phyloP scores from a whole-genome alignment of 1,284 basidiomycete species.

The Puccinia polysora region DNA sequence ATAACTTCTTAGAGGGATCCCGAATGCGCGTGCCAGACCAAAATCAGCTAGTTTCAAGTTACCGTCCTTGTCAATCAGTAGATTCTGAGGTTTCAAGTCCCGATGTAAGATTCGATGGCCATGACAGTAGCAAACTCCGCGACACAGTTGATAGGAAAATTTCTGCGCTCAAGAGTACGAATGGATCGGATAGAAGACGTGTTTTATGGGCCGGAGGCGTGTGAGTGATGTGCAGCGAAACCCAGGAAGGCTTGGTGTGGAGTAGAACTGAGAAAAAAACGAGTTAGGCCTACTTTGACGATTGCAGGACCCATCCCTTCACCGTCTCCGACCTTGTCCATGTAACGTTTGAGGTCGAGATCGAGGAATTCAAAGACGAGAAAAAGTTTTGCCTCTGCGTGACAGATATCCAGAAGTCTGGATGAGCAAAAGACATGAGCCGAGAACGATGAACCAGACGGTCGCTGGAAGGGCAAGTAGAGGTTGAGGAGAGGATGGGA shows the following conservation, averaged over 20 bases:
- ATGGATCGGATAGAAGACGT: slow-evolving; percentile 52
- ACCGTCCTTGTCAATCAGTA: slow-evolving; percentile 82
- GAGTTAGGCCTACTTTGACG: slow-evolving; percentile 67
- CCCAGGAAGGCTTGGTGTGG: neutral
- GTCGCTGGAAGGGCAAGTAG: slow-evolving; percentile 4
- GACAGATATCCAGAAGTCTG: slow-evolving; percentile 91
- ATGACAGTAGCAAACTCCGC: slow-evolving; percentile 90
- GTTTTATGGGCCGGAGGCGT: slow-evolving; percentile 15
- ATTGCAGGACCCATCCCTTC: slow-evolving; percentile 66
- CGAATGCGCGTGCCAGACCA: slow-evolving; percentile 91
- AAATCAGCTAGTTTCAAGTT: slow-evolving; percentile 96
- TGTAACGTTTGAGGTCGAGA: slow-evolving; percentile 91
- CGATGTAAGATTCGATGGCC: slow-evolving; percentile 93
- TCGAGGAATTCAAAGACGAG: slow-evolving; percentile 95
- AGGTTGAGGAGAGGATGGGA: no score
- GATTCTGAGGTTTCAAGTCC: slow-evolving; percentile 95
- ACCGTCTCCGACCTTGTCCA: slow-evolving; percentile 63
- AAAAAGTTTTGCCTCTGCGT: slow-evolving; percentile 92
- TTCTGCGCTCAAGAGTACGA: slow-evolving; percentile 60
- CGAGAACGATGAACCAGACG: neutral
- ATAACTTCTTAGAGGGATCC: slow-evolving; percentile 94
- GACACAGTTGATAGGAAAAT: slow-evolving; percentile 79
- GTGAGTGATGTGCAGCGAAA: no score
- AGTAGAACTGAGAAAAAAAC: neutral
- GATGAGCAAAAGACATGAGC: slow-evolving; percentile 35